Conservation (phyloP, 176 grass and related monocot species). For the Rhynchospora breviuscula region DNA sequence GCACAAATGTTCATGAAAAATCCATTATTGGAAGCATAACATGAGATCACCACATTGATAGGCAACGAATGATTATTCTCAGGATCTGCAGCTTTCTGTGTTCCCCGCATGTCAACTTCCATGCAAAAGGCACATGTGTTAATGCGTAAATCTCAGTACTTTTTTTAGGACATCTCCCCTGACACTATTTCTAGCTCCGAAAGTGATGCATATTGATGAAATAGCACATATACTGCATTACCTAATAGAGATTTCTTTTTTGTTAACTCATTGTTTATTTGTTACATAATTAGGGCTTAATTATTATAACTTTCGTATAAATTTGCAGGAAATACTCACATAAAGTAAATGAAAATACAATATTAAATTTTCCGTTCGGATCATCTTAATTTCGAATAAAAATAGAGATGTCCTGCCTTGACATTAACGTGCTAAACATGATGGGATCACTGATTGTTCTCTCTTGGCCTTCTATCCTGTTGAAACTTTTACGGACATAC, state of each 20-base stretch:
- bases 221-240: neutral
- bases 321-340: no score
- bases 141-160: neutral
- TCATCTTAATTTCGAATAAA: neutral
- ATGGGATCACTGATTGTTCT: neutral
- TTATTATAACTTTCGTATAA: no score
- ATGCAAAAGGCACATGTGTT: neutral
- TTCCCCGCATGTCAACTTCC: neutral
- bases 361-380: neutral
- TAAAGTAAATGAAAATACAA: no score
- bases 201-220: neutral
- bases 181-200: neutral
- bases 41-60: neutral
- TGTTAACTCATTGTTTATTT: neutral
- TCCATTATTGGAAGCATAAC: neutral
- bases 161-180: neutral
- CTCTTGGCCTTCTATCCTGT: neutral
- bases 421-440: neutral
- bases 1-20: neutral
- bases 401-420: neutral
- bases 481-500: neutral
- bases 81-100: neutral
- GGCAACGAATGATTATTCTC: neutral
- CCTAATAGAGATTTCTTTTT: neutral
- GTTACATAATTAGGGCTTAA: no score